phyloP scores from a whole-genome alignment of 208 protist genomes.

The Leishmania turanica region DNA sequence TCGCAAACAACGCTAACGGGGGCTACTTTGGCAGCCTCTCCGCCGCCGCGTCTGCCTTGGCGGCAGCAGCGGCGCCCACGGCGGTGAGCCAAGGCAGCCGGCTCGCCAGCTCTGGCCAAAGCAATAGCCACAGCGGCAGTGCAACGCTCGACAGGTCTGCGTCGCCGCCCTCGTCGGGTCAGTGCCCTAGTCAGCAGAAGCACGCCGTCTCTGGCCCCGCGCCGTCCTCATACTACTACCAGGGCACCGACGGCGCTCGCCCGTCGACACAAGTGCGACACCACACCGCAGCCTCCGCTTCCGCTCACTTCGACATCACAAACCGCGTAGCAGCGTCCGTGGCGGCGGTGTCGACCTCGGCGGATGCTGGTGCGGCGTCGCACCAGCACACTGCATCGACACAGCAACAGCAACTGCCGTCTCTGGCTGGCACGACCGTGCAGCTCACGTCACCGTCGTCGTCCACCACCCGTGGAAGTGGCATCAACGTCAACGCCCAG shows the following conservation, averaged over 20 bases:
- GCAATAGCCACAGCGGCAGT: not conserved
- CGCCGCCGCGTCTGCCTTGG: too few species aligned
- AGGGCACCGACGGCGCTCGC: not conserved
- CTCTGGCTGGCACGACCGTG: constrained; percentile 3
- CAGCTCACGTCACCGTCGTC: constrained; percentile 14
- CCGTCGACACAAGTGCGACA: constrained; percentile 6
- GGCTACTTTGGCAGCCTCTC: constrained; percentile 14
- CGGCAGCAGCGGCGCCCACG: not conserved
- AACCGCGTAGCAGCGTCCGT: constrained; percentile 13
- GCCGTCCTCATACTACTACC: not conserved
- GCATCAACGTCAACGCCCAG: constrained; percentile 67
- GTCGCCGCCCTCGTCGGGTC: not conserved
- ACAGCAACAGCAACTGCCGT: constrained; percentile 19
- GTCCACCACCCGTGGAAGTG: constrained; percentile 29
- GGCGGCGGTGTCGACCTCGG: not conserved
- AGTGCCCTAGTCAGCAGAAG: not conserved
- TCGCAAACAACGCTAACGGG: constrained; percentile 13
- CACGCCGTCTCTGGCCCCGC: not conserved
- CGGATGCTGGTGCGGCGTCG: not conserved
- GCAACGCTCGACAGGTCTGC: not conserved
- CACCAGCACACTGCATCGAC: not conserved
- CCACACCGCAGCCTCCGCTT: constrained; percentile 13
- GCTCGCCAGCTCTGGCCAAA: not conserved
- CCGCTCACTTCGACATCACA: constrained; percentile 32
- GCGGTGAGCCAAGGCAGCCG: not conserved